Percentiles rank a stretch among this genome's conserved stretches.
Evolutionary conservation across 805 yeast genomes (phyloP).

Genomic region (Sugiyamaella lignohabitans): DNA sequence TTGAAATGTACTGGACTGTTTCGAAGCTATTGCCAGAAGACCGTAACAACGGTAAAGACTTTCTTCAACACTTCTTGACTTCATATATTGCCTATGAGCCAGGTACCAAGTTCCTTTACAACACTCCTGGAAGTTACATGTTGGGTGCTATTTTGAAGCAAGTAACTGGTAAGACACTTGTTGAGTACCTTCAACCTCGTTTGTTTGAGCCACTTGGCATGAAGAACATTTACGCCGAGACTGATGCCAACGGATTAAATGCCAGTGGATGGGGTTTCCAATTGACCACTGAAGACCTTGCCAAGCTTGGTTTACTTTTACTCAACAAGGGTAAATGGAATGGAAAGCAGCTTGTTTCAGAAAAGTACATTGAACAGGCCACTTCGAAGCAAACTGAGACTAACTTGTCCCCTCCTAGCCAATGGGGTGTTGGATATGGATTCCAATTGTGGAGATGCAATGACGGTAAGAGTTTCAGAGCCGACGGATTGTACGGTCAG

Average conservation of each 20-base stretch:
- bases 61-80: constrained; percentile 10
- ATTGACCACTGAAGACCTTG: constrained; percentile 12
- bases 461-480: constrained; percentile 8
- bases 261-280: constrained; percentile 15
- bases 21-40: not conserved
- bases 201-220: constrained; percentile 16
- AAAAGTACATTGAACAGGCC: constrained; percentile 8
- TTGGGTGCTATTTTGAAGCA: constrained; percentile 13
- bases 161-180: constrained; percentile 10
- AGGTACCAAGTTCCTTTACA: constrained; percentile 13
- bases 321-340: constrained; percentile 13
- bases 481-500: constrained; percentile 17
- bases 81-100: constrained; percentile 11
- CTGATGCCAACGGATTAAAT: constrained; percentile 5
- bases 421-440: constrained; percentile 14
- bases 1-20: constrained; percentile 7
- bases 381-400: constrained; percentile 9
- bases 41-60: constrained; percentile 3
- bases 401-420: not conserved
- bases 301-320: constrained; percentile 13
- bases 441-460: constrained; percentile 14
- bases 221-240: constrained; percentile 6
- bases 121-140: constrained; percentile 13
- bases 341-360: constrained; percentile 14
- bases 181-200: constrained; percentile 13